These are phyloP conservation scores for Platismatia glauca DNA, from an alignment of 495 filamentous ascomycete species.

Conservation along the genomic window DNA sequence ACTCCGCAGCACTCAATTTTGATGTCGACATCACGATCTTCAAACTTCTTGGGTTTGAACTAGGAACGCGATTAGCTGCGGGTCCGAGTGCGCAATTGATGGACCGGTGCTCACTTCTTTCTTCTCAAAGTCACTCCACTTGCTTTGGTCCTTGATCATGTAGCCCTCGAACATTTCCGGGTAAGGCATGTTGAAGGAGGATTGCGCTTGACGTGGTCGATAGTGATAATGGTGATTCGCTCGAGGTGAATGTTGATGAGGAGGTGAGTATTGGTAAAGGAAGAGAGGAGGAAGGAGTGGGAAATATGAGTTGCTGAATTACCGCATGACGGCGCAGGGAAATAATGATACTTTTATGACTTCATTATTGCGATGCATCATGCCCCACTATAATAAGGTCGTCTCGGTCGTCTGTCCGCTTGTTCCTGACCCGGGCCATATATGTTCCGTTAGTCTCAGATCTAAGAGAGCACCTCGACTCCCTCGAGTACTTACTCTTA, in stretches of 20 bases:
- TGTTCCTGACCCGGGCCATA: constrained; percentile 10
- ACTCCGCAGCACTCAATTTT: constrained; percentile 68
- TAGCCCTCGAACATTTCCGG: constrained; percentile 71
- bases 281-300: not conserved
- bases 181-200: constrained; percentile 52
- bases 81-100: not conserved
- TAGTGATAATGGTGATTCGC: not conserved
- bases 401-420: too few relatives aligned
- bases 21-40: constrained; percentile 65
- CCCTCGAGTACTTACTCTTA: too few relatives aligned
- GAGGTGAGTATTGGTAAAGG: not conserved
- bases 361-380: too few relatives aligned
- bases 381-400: not conserved
- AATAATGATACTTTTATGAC: too few relatives aligned
- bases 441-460: not conserved
- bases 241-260: not conserved
- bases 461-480: too few relatives aligned
- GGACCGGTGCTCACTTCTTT: constrained; percentile 43
- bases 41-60: constrained; percentile 74
- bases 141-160: constrained; percentile 52
- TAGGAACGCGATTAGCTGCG: constrained; percentile 25
- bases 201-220: not conserved
- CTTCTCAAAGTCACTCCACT: constrained; percentile 56
- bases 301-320: not conserved
- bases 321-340: not conserved